These are phyloP conservation scores for Boletus rex-veris DNA, from an alignment of 768 basidiomycete genomes.

Conservation along the genomic window DNA sequence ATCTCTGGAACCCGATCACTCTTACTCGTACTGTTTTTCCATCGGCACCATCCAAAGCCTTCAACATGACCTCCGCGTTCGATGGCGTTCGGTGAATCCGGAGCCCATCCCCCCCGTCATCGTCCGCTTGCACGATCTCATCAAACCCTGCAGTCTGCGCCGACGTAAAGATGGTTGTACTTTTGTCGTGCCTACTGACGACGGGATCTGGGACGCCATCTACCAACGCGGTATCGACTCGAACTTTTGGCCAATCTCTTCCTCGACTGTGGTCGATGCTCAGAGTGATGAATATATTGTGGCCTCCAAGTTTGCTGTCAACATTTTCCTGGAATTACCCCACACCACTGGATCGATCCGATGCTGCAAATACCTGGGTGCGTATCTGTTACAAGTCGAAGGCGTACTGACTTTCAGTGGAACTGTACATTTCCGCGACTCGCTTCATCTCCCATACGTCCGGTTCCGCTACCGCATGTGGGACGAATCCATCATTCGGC, in stretches of 20 bases:
- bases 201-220: constrained; percentile 15
- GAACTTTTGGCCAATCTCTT: constrained; percentile 3
- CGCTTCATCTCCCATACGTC: constrained; percentile 10
- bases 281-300: constrained; percentile 6
- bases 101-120: constrained; percentile 22
- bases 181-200: constrained; percentile 3
- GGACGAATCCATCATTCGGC: constrained; percentile 15
- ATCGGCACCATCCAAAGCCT: constrained; percentile 9
- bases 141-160: background rate
- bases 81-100: constrained; percentile 13
- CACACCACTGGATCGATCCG: background rate
- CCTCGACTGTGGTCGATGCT: background rate
- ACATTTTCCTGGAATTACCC: constrained; percentile 19
- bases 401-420: background rate
- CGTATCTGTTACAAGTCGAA: constrained; percentile 14
- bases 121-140: constrained; percentile 13
- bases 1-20: background rate
- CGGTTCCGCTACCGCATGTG: constrained; percentile 18
- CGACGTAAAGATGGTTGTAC: constrained; percentile 3
- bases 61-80: constrained; percentile 2
- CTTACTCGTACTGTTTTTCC: constrained; percentile 1
- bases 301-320: constrained; percentile 22
- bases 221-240: constrained; percentile 14
- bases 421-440: background rate
- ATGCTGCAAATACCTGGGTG: constrained; percentile 23